Base-by-base conservation (phyloP, 73 alveolate species). In the Paramecium bursaria region DNA sequence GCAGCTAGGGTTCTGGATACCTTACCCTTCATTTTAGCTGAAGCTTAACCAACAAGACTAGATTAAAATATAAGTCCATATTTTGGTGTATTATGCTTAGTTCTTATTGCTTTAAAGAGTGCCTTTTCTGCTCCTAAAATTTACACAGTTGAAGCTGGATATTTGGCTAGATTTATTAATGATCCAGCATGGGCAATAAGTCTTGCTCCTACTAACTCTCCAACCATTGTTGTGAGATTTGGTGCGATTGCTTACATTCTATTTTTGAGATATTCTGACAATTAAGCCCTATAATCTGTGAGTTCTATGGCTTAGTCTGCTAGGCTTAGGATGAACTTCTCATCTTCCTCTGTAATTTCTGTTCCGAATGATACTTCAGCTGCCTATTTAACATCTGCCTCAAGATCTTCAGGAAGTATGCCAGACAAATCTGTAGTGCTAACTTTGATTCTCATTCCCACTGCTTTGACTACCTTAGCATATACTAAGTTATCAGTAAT, bases 71-170 rank as follows among this genome's bases (percentile, higher is more conserved):
- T 95, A 54, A 98, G 89, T 21, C 99, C 99, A 79, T 98, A 98
- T 92, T 97, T 98, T 25, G 99, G 99, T 13, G 99, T 98, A 92
- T 98, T 97, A 61, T 98, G 97, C 88, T 93, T 95, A 44, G 91
- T 90, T 85, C 92, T 92, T 85, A 98, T 80, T 53, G 99, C 99
- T 85, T 99, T 86, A 91, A 98, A 98, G 49, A 98, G 94, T 7
- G 99, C 99, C 90, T 98, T 98, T 91, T 98, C 99, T 42, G 99
- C 99, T 13, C 99, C 99, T 51, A 97, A 93, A 76, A 98, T 98
- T 92, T 98, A 95, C 54, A 98, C 97, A 2, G 99, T 98, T 10
- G 99, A 94, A 21, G 99, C 98, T 51, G 99, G 99, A 87, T 97
- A 96, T 87, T 98, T 98, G 17, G 99, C 99, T 52, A 98, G 67